These are phyloP conservation scores for Eimeria zaria DNA, from an alignment of 169 alveolate species.

Conservation along the genomic window DNA sequence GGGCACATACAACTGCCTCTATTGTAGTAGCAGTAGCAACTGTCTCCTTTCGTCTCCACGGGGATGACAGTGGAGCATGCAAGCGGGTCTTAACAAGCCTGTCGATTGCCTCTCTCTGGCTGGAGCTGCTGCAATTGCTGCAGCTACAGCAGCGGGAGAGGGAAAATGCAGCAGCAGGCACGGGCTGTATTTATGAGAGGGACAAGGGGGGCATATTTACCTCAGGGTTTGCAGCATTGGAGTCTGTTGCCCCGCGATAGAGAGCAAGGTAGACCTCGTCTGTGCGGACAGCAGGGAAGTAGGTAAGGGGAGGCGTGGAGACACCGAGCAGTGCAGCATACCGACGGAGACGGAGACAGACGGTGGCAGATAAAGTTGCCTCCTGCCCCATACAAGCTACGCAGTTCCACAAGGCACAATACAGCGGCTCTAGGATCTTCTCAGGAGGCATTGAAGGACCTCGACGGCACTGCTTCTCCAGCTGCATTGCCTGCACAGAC, in stretches of 20 bases:
- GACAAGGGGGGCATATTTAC: background rate
- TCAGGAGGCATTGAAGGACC: conserved; percentile 55
- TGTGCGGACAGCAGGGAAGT: conserved; percentile 23
- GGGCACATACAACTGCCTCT: background rate
- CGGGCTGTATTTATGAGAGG: too few species aligned
- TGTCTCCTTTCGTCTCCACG: background rate
- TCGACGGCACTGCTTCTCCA: conserved; percentile 65
- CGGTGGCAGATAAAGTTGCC: conserved; percentile 23
- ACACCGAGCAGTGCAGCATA: conserved; percentile 44
- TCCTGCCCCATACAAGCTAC: conserved; percentile 50
- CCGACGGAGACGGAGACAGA: conserved; percentile 49
- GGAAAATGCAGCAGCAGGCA: too few species aligned
- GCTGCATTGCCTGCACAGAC: conserved; percentile 53
- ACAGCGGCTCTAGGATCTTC: conserved; percentile 28
- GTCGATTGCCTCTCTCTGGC: too few species aligned
- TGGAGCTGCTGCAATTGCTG: too few species aligned
- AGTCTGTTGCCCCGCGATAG: conserved; percentile 42
- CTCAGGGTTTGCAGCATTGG: conserved; percentile 25
- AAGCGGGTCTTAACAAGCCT: background rate
- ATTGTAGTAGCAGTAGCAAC: background rate
- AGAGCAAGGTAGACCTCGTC: conserved; percentile 45
- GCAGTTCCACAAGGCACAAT: conserved; percentile 63
- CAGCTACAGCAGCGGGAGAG: too few species aligned
- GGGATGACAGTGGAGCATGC: background rate
- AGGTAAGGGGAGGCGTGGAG: conserved; percentile 49